These are phyloP conservation scores for Spizellomyces sp. DNA, from an alignment of 192 early-diverging fungal genomes.

Conservation along the genomic window DNA sequence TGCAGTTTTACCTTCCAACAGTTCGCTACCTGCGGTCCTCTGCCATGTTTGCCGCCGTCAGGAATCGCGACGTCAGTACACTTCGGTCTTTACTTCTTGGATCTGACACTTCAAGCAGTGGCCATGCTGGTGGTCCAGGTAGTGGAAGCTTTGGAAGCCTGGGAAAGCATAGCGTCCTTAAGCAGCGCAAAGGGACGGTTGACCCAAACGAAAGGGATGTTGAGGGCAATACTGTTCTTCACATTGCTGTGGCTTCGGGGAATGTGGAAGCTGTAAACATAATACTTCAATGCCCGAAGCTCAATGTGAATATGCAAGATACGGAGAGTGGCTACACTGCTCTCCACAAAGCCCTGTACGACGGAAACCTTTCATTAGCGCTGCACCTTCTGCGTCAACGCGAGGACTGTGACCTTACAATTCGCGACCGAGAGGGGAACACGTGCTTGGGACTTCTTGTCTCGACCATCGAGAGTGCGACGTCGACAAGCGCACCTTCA, in stretches of 20 bases:
- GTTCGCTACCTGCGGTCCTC: too few relatives aligned
- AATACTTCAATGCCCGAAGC: slow-evolving; percentile 16
- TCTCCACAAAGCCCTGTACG: slow-evolving; percentile 64
- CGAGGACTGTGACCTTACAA: slow-evolving; percentile 49
- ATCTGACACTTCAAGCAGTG: background rate
- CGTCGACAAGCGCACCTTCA: background rate
- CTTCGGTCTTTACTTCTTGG: slow-evolving; percentile 12
- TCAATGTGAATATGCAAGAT: slow-evolving; percentile 66
- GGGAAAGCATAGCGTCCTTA: background rate
- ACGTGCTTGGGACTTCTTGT: slow-evolving; percentile 54
- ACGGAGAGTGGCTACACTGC: slow-evolving; percentile 71
- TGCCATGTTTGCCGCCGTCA: slow-evolving; percentile 19
- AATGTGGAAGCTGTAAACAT: slow-evolving; percentile 16
- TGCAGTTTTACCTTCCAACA: too few relatives aligned
- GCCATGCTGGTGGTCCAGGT: background rate
- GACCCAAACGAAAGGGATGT: slow-evolving; percentile 26
- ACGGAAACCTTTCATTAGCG: slow-evolving; percentile 60
- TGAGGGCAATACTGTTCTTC: slow-evolving; percentile 31
- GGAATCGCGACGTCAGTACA: slow-evolving; percentile 12
- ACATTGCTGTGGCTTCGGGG: slow-evolving; percentile 29
- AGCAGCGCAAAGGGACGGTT: background rate
- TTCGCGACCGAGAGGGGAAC: slow-evolving; percentile 57
- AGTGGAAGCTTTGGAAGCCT: slow-evolving; percentile 16
- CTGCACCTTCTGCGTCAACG: slow-evolving; percentile 44
- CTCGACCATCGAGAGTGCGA: slow-evolving; percentile 3